A percentile compares a stretch with the other conserved stretches of the same genome.
Evolutionary conservation across 768 basidiomycete genomes (phyloP).

Genomic region (Boletales sp.): DNA sequence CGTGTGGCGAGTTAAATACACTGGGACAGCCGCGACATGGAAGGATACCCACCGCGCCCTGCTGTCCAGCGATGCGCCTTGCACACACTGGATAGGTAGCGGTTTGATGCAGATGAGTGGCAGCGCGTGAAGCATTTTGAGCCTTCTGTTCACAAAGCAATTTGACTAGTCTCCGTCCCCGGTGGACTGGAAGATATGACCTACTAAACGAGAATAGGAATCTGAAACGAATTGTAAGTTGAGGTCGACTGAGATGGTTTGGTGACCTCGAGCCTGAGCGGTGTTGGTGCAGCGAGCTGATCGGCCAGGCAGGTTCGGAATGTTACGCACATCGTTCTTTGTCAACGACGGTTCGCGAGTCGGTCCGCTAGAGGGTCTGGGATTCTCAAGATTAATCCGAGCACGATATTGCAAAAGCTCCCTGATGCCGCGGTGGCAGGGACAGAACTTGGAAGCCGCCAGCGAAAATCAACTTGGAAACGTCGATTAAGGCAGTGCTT

Average conservation of each 20-base stretch:
- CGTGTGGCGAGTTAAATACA: neutral
- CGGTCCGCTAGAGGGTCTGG: no score
- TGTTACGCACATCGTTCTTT: constrained; percentile 3
- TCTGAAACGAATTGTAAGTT: neutral
- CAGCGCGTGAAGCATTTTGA: no score
- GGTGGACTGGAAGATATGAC: neutral
- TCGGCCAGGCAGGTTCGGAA: constrained; percentile 11
- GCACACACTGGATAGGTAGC: neutral
- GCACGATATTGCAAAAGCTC: no score
- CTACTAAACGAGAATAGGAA: neutral
- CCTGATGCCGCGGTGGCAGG: no score
- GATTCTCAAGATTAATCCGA: no score
- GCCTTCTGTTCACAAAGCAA: neutral
- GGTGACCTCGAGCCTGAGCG: neutral
- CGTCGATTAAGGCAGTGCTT: no score
- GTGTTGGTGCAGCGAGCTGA: constrained; percentile 1
- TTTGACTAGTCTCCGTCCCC: neutral
- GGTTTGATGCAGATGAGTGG: neutral
- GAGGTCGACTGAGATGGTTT: neutral
- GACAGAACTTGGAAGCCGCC: no score
- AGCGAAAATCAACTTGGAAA: no score
- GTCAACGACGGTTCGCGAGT: no score
- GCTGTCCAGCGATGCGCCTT: constrained; percentile 1
- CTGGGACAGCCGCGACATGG: neutral
- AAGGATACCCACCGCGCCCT: no score